Evolutionary conservation across 2,329 filamentous ascomycete species (phyloP).

Genomic region (Penicillium vulpinum): DNA sequence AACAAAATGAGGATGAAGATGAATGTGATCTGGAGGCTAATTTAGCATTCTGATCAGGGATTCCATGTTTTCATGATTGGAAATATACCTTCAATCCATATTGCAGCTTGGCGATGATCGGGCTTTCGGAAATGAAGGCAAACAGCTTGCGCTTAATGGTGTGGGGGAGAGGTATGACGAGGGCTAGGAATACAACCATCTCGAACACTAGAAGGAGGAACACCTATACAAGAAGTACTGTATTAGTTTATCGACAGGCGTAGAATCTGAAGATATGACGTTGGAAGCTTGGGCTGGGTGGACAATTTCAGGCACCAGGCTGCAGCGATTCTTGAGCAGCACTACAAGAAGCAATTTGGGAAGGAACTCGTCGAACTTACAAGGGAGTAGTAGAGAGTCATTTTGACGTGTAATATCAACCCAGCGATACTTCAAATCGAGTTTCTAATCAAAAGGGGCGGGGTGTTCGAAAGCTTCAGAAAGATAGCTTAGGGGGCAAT

Average conservation of each 20-base stretch:
- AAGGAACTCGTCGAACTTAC: conserved; percentile 46
- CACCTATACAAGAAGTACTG: conserved; percentile 38
- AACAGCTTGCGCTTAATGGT: conserved; percentile 82
- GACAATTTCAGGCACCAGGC: conserved; percentile 20
- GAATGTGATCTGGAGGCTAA: conserved; percentile 74
- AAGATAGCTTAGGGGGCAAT: conserved; percentile 10
- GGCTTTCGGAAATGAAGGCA: conserved; percentile 92
- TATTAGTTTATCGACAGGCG: conserved; percentile 9
- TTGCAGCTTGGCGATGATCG: conserved; percentile 83
- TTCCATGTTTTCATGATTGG: background rate
- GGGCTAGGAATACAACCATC: conserved; percentile 52
- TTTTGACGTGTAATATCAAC: conserved; percentile 43
- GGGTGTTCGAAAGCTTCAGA: conserved; percentile 17
- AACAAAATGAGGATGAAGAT: conserved; percentile 99
- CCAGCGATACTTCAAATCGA: conserved; percentile 4
- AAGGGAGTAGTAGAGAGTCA: conserved; percentile 70
- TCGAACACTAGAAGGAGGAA: conserved; percentile 52
- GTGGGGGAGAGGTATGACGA: conserved; percentile 81
- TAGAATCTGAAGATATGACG: conserved; percentile 12
- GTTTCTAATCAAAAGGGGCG: conserved; percentile 21
- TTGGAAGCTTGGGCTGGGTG: conserved; percentile 8
- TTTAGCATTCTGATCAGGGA: background rate
- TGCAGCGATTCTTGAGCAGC: conserved; percentile 18
- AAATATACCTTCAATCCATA: conserved; percentile 80
- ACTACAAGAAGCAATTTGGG: background rate